Percentiles rank a stretch among this genome's conserved stretches.
These are phyloP conservation scores for Enteropsectra breve DNA, from an alignment of 371 early-diverging fungal species.

Conservation along the genomic window DNA sequence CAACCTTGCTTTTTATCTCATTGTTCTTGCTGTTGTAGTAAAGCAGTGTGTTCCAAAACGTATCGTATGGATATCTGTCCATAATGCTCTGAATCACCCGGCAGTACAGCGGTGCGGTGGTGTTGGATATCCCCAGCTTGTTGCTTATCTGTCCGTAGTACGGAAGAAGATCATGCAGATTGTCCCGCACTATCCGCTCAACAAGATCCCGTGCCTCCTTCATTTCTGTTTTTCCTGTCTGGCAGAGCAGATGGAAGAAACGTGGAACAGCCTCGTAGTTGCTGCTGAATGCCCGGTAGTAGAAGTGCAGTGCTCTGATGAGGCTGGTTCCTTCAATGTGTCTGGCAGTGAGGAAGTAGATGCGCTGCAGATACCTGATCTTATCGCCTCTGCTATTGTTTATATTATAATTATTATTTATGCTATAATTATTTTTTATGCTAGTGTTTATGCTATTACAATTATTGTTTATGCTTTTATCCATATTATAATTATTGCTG, in stretches of 20 bases:
- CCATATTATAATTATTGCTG: too few species aligned
- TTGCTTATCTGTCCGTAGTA: conserved; percentile 54
- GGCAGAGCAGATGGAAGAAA: conserved; percentile 52
- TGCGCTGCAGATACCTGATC: background rate
- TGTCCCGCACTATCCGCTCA: conserved; percentile 3
- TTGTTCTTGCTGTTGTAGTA: conserved; percentile 41
- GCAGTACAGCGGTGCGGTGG: background rate
- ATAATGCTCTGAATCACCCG: conserved; percentile 36
- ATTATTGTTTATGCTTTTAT: background rate
- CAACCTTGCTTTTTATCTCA: conserved; percentile 29
- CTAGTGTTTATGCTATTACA: background rate
- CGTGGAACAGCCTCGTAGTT: conserved; percentile 55
- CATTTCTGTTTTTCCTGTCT: conserved; percentile 15
- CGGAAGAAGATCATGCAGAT: conserved; percentile 34
- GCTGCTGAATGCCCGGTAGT: conserved; percentile 29
- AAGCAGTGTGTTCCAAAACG: conserved; percentile 53
- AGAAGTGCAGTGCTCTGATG: conserved; percentile 42
- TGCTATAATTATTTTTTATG: background rate
- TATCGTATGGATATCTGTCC: conserved; percentile 47
- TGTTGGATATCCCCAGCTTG: conserved; percentile 26
- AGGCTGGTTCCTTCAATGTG: conserved; percentile 44
- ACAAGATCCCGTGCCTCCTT: conserved; percentile 14
- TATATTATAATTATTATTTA: background rate
- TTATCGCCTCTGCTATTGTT: background rate
- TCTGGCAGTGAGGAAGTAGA: conserved; percentile 54